Percentiles rank a stretch among this genome's conserved stretches.
These are phyloP conservation scores for Neurospora pannonica DNA, from an alignment of 495 filamentous ascomycete genomes.

Conservation along the genomic window DNA sequence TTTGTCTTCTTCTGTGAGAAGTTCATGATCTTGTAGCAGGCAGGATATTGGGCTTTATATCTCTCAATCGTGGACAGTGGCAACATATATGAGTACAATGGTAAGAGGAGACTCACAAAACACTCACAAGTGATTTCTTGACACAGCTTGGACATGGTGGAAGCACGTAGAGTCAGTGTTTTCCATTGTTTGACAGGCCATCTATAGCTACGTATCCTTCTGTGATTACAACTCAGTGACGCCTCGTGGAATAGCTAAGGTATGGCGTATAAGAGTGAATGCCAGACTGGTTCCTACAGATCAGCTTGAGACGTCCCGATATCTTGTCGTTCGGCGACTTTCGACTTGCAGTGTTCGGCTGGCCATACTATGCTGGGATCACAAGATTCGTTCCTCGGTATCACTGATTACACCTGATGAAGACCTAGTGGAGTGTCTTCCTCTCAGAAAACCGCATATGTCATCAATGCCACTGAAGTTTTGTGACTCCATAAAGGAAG, in stretches of 20 bases:
- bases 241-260: not conserved
- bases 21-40: fast-evolving
- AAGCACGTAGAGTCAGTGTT: not conserved
- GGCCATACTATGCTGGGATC: not conserved
- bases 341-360: not conserved
- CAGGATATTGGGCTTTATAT: not conserved
- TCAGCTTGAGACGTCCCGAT: not conserved
- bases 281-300: not conserved
- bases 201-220: not conserved
- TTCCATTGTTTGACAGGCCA: not conserved
- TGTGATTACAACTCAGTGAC: not conserved
- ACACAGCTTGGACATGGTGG: not conserved
- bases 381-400: not conserved
- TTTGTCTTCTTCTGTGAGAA: not conserved
- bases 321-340: not conserved
- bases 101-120: not conserved
- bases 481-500: not conserved
- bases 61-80: too few relatives aligned
- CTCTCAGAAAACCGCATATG: not conserved
- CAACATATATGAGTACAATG: not conserved
- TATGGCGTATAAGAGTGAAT: too few relatives aligned
- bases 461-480: not conserved
- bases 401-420: not conserved
- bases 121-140: not conserved
- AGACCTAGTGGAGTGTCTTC: not conserved